These are phyloP conservation scores for Aspergillus glaucus DNA, from an alignment of 2,329 filamentous ascomycete genomes.

Conservation along the genomic window DNA sequence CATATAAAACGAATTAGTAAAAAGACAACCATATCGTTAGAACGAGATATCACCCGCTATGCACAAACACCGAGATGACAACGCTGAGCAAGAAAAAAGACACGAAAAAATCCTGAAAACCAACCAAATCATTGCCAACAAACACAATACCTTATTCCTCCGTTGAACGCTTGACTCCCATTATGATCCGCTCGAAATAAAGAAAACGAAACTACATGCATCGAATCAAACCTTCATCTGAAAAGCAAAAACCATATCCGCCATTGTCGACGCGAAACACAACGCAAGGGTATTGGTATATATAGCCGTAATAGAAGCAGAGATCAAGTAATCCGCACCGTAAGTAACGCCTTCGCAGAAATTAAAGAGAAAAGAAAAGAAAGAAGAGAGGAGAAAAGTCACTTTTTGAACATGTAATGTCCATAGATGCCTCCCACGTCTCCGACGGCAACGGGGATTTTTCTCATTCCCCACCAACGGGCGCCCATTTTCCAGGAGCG, in stretches of 20 bases:
- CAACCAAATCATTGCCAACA: background rate
- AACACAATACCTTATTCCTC: background rate
- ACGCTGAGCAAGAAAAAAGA: background rate
- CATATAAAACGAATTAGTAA: background rate
- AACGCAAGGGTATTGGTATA: background rate
- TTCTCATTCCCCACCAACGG: constrained; percentile 77
- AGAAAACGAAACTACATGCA: background rate
- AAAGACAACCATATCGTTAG: background rate
- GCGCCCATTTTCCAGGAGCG: constrained; percentile 79
- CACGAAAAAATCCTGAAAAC: background rate
- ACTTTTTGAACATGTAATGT: constrained; percentile 55
- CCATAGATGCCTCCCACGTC: constrained; percentile 55
- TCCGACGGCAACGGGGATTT: constrained; percentile 50
- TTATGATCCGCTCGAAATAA: background rate
- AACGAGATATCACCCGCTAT: background rate
- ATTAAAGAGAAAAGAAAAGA: constrained; percentile 6
- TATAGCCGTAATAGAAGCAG: constrained; percentile 4
- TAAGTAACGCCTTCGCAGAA: constrained; percentile 10
- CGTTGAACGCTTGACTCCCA: background rate
- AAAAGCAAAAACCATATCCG: background rate
- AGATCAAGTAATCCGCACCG: constrained; percentile 2
- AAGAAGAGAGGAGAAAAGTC: constrained; percentile 14
- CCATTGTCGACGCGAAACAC: background rate
- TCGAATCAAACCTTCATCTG: background rate
- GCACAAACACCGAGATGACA: background rate